A percentile compares a stretch with the other conserved stretches of the same genome.
Conservation (phyloP, 768 basidiomycete genomes). For the Tricholoma matsutake region DNA sequence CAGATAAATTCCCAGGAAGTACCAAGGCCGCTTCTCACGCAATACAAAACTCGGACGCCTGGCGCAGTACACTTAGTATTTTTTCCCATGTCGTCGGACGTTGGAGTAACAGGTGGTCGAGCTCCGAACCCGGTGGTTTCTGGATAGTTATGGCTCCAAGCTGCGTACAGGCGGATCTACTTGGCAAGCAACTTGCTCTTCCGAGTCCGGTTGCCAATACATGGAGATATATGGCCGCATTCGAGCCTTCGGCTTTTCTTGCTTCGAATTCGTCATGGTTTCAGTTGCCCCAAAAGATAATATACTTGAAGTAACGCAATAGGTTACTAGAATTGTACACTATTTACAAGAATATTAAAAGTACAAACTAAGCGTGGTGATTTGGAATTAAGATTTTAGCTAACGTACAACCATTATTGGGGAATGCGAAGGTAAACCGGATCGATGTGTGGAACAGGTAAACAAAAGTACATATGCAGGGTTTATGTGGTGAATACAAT, state of each 20-base stretch:
- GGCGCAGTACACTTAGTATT: background rate
- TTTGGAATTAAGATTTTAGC: background rate
- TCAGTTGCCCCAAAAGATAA: background rate
- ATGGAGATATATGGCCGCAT: background rate
- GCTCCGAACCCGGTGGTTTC: background rate
- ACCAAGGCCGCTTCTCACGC: background rate
- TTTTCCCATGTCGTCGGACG: background rate
- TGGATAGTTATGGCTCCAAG: background rate
- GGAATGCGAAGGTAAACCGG: conserved; percentile 12
- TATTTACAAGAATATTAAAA: background rate
- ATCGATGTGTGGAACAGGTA: conserved; percentile 3
- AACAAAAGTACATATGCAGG: conserved; percentile 12
- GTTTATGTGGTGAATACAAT: conserved; percentile 17
- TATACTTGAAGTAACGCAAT: background rate
- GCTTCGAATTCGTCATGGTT: background rate
- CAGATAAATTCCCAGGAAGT: background rate
- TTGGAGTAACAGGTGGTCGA: background rate
- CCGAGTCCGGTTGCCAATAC: no score
- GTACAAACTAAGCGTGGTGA: background rate
- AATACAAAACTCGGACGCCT: background rate
- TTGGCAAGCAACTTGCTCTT: background rate
- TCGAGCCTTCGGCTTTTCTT: background rate
- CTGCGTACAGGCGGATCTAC: background rate
- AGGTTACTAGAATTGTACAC: background rate
- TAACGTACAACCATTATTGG: conserved; percentile 10